These are phyloP conservation scores for Zymoseptoria tritici DNA, from an alignment of 2,329 filamentous ascomycete genomes.

Conservation along the genomic window DNA sequence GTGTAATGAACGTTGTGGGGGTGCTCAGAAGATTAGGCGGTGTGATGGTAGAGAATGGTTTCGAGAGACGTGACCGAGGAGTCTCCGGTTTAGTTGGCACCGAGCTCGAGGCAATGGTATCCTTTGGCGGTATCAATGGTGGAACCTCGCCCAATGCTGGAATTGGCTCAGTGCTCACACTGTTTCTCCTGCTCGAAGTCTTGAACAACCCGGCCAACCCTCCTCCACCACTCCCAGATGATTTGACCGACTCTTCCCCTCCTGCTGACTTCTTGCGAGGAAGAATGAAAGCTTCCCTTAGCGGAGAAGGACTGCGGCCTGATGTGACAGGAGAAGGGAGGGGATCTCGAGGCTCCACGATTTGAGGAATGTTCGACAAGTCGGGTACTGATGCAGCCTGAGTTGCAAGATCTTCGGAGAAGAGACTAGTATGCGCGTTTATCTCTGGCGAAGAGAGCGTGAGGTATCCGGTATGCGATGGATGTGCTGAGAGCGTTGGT, in stretches of 20 bases:
- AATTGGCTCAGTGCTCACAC: slow-evolving; percentile 19
- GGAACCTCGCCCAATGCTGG: slow-evolving; percentile 1
- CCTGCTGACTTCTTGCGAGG: slow-evolving; percentile 41
- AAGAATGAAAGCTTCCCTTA: slow-evolving; percentile 61
- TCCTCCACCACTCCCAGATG: slow-evolving; percentile 36
- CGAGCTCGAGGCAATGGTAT: not conserved
- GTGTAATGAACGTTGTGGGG: slow-evolving; percentile 55
- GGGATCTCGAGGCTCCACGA: slow-evolving; percentile 21
- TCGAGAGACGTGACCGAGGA: not conserved
- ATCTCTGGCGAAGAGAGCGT: slow-evolving; percentile 43
- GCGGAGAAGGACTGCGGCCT: slow-evolving; percentile 60
- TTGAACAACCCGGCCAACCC: slow-evolving; percentile 39
- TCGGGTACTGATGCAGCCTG: slow-evolving; percentile 15
- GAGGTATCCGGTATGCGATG: slow-evolving; percentile 43
- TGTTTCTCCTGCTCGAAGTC: slow-evolving; percentile 30
- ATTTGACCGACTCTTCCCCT: slow-evolving; percentile 34
- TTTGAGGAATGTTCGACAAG: slow-evolving; percentile 28
- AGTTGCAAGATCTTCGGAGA: slow-evolving; percentile 7
- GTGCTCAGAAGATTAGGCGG: slow-evolving; percentile 36
- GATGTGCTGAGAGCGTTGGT: slow-evolving; percentile 35
- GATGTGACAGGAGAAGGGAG: slow-evolving; percentile 20
- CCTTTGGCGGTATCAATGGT: not conserved
- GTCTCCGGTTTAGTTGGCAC: slow-evolving; percentile 17
- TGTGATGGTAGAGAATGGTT: slow-evolving; percentile 27
- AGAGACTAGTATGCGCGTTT: slow-evolving; percentile 23